Conservation (phyloP, 2,329 filamentous ascomycete species). For the Sclerotinia nivalis region DNA sequence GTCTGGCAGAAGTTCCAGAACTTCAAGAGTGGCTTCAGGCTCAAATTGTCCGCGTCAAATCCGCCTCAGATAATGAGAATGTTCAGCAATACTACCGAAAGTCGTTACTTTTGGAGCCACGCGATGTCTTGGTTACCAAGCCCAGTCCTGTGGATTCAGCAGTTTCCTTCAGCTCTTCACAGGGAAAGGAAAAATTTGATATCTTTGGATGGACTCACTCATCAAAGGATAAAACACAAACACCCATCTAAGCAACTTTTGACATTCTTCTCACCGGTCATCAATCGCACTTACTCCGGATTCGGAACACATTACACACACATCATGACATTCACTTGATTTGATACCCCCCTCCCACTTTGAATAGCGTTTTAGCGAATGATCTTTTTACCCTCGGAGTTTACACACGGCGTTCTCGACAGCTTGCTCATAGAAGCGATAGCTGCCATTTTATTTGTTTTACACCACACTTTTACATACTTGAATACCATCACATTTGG, state of each 20-base stretch:
- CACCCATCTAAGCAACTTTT: constrained; percentile 19
- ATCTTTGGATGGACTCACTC: constrained; percentile 52
- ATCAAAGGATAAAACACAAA: constrained; percentile 33
- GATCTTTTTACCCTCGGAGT: constrained; percentile 28
- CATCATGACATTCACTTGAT: constrained; percentile 35
- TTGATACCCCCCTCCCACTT: constrained; percentile 41
- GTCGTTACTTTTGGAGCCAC: constrained; percentile 65
- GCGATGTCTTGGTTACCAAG: constrained; percentile 42
- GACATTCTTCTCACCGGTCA: background rate
- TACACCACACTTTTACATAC: constrained; percentile 17
- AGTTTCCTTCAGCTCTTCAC: constrained; percentile 33
- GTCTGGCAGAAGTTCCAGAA: constrained; percentile 77
- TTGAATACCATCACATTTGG: constrained; percentile 18
- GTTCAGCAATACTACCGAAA: constrained; percentile 67
- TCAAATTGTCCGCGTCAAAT: constrained; percentile 70
- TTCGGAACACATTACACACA: constrained; percentile 23
- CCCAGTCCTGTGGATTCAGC: constrained; percentile 38
- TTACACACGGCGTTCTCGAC: constrained; percentile 17
- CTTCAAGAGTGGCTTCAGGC: constrained; percentile 90
- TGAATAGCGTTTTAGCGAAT: constrained; percentile 44
- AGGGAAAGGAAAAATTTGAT: constrained; percentile 52
- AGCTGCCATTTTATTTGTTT: constrained; percentile 6
- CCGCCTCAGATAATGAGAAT: constrained; percentile 56
- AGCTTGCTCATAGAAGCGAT: constrained; percentile 1
- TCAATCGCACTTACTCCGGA: constrained; percentile 18